Base-by-base conservation (phyloP, 2,329 filamentous ascomycete genomes). In the Talaromyces atroroseus region DNA sequence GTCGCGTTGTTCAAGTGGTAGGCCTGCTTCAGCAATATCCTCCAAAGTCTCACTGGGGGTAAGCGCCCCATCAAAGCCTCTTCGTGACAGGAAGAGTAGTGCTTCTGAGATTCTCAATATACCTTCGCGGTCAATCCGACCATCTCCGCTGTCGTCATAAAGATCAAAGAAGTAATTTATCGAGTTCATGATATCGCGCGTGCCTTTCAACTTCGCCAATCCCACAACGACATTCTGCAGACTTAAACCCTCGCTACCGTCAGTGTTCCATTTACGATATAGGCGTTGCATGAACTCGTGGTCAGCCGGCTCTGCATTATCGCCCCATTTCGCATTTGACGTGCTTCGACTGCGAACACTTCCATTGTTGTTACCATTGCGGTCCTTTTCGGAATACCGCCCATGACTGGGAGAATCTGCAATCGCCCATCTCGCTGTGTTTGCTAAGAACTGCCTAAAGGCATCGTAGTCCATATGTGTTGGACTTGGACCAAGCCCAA, bases 121-220 rank as follows among this genome's bases (percentile, higher is more conserved):
- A 5, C 94, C 94, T 72, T 99, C 94, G 11, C 94, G 85, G 66
- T 97, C 94, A 5, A 99, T 92, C 64, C 84, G 90, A 24, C 94
- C 94, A 68, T 96, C 91, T 1, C 85, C 83, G 65, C 92, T 88
- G 62, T 99, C 92, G 68, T 99, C 94, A 70, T 97, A 96, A 0
- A 99, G 82, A 66, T 96, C 90, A 65, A 99, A 99, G 72, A 99
- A 97, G 74, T 97, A 97, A 59, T 86, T 94, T 67, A 99, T 97
- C 58, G 89, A 94, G 29, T 90, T 90, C 92, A 99, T 96, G 62
- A 99, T 96, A 71, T 99, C 94, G 48, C 87, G 86, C 55, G 88
- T 91, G 8, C 94, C 92, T 71, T 96, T 97, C 66, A 99, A 90
- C 14, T 89, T 85, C 1, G 92, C 92, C 47, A 99, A 78, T 0